Evolutionary conservation across 2,329 filamentous ascomycete genomes (phyloP), one percentile per base, ranked within the genome.

Genomic region (Pseudopithomyces maydicus): DNA sequence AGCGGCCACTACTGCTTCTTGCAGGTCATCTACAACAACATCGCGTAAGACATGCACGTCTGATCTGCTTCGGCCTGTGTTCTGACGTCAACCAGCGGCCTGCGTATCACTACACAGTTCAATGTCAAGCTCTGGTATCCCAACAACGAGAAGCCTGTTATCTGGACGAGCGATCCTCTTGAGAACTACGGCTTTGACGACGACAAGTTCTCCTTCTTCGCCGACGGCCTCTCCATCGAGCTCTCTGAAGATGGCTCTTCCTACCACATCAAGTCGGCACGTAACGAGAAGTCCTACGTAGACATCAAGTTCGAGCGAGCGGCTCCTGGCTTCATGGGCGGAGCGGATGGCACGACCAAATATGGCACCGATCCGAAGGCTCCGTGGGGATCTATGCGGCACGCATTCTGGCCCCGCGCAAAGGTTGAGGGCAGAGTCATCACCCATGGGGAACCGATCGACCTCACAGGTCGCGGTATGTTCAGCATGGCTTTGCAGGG

Each of bases 21-120:
- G 58, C 95, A 99, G 83, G 85, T 98, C 78, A 97, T 99, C 76
- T 97, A 98, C 83, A 98, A 91, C 82, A 97, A 97, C 79, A 90
- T 99, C 75, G 90, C 87, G 93, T 97, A 67, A 66, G 88, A 78
- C 89, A 22, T 20, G 17, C 22, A 6, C 42, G 1, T 20, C 15
- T 19, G 12, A 14, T n/a, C 26, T 17, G 10, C 41, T 17, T 29
- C 35, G 33, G 39, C 23, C 22, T n/a, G 7, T 38, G 8, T 57
- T 49, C 57, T 54, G 70, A 71, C 35, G 65, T 58, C 48, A 56
- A 42, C 62, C 73, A 97, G 93, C 68, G 93, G 94, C 75, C 86
- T 99, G 64, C 90, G 90, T 69, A 93, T 90, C 42, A 99, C 94
- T 23, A 88, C 86, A 74, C 94, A 98, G 80, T 97, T 98, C 85